Percentiles rank a stretch among this genome's conserved stretches.
Conservation (phyloP, 1,139 yeast genomes). For the Taphrina sp. region DNA sequence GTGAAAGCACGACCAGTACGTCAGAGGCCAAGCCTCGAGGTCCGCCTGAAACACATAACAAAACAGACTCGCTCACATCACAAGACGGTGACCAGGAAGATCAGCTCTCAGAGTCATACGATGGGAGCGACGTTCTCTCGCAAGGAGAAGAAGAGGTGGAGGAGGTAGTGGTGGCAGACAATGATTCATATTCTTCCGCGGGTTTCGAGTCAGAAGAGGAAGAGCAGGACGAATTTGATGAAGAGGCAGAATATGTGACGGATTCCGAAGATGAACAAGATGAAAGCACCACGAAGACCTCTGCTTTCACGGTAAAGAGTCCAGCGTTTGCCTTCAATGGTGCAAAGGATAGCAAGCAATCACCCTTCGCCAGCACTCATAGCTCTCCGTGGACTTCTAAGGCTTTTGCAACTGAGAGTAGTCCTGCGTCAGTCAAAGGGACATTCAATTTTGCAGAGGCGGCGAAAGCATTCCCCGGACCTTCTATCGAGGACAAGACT, state of each 20-base stretch:
- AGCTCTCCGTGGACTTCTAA: neutral
- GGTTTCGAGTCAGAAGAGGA: neutral
- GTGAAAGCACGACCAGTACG: too few species aligned
- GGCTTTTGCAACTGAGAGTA: too few species aligned
- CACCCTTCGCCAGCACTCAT: neutral
- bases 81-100: too few species aligned
- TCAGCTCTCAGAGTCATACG: too few species aligned
- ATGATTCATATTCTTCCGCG: neutral
- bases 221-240: neutral
- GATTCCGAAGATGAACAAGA: constrained; percentile 1
- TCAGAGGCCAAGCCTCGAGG: too few species aligned
- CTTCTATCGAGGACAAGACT: too few species aligned
- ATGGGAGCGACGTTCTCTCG: too few species aligned
- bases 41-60: too few species aligned
- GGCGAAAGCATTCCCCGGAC: too few species aligned
- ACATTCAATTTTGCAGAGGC: constrained; percentile 3
- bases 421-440: too few species aligned
- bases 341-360: neutral
- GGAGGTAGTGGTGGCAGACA: neutral
- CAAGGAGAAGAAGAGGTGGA: too few species aligned
- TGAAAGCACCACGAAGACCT: neutral
- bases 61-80: too few species aligned
- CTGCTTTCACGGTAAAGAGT: constrained; percentile 11
- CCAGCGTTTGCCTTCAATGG: constrained; percentile 11
- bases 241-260: neutral